phyloP scores from a whole-genome alignment of 2,329 filamentous ascomycete genomes.

The Fusarium clavum region DNA sequence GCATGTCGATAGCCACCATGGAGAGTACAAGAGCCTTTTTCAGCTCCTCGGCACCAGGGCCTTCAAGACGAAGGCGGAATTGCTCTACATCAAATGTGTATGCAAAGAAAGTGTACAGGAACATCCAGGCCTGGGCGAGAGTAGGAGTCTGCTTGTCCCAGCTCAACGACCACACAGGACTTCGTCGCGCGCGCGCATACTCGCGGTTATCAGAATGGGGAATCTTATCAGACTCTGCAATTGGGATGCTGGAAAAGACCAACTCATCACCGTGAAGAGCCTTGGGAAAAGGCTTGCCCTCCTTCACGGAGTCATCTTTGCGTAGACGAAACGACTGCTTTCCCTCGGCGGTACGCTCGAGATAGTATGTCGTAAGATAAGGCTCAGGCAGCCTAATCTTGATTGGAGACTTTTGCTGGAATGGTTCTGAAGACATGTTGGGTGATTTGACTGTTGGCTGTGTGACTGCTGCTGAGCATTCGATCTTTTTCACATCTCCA shows the following conservation, averaged over 20 bases:
- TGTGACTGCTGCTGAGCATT: neutral
- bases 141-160: conserved; percentile 57
- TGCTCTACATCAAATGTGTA: conserved; percentile 39
- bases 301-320: conserved; percentile 28
- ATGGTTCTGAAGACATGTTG: conserved; percentile 40
- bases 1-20: conserved; percentile 57
- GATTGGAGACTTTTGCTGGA: conserved; percentile 37
- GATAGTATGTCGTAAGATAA: conserved; percentile 44
- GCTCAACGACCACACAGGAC: conserved; percentile 56
- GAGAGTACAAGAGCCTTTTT: conserved; percentile 53
- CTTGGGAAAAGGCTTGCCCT: conserved; percentile 38
- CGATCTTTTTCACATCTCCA: conserved; percentile 23
- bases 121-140: conserved; percentile 61
- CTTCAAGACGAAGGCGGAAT: conserved; percentile 40
- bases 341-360: conserved; percentile 30
- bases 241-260: conserved; percentile 35
- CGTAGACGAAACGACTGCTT: conserved; percentile 39
- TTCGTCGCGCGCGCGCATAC: conserved; percentile 62
- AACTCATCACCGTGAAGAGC: conserved; percentile 37
- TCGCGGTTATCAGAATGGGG: conserved; percentile 52
- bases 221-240: conserved; percentile 40
- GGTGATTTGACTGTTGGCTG: conserved; percentile 7
- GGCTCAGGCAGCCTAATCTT: conserved; percentile 58
- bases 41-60: conserved; percentile 29
- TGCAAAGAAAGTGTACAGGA: conserved; percentile 60